A percentile compares a stretch with the other conserved stretches of the same genome.
These are phyloP conservation scores for Vigna trinervia DNA, from an alignment of 306 rosid genomes.

Conservation along the genomic window DNA sequence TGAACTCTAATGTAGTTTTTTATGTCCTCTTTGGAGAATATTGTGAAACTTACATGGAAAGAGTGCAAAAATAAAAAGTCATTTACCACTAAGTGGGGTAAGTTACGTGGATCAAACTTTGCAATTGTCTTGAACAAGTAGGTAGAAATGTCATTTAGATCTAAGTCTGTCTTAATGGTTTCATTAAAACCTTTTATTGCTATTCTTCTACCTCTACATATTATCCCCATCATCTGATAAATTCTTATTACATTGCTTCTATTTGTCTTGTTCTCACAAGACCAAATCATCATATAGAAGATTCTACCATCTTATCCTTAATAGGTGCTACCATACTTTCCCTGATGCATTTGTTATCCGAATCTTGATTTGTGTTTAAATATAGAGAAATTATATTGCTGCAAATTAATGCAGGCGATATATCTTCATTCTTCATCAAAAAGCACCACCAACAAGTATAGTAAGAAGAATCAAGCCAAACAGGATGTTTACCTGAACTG, in stretches of 20 bases:
- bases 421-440: not conserved
- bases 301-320: not conserved
- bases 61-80: not conserved
- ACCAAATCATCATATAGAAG: not conserved
- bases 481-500: constrained; percentile 85
- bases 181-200: not conserved
- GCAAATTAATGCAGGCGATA: not conserved
- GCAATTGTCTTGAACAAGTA: not conserved
- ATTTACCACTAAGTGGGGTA: not conserved
- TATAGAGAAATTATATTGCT: not conserved
- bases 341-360: not conserved
- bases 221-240: not conserved
- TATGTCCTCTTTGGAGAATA: not conserved
- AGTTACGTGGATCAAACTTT: not conserved
- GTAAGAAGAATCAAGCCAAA: not conserved
- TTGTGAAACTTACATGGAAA: not conserved
- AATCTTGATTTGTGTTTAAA: not conserved
- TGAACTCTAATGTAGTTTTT: not conserved
- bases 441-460: not conserved
- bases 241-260: not conserved
- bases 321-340: not conserved
- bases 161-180: not conserved
- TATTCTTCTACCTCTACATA: not conserved
- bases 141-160: not conserved
- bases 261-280: constrained; percentile 8